Evolutionary conservation across 2,329 filamentous ascomycete genomes (phyloP), one percentile per base, ranked within the genome.

Genomic region (Neocatenulostroma microsporum): DNA sequence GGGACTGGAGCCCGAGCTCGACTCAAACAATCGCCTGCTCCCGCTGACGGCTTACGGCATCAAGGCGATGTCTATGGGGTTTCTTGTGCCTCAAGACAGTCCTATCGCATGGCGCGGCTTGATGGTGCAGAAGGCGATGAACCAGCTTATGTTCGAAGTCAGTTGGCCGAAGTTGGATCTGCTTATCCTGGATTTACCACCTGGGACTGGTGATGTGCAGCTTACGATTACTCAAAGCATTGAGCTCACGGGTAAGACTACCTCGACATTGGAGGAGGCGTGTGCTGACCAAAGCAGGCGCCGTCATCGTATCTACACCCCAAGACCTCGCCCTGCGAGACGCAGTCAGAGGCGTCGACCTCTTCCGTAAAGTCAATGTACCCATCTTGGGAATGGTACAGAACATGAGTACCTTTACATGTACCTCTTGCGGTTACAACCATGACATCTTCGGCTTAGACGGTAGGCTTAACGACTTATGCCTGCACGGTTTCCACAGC

Each of bases 21-120:
- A 57, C 36, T 21, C 33, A 5, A 45, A 82, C 50, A 87, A 88
- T 53, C 80, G 87, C 52, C 73, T 98, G 3, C 55, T 96, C 2
- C 91, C 91, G 0, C 66, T 98, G 17, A 87, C 84, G 15, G 94
- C 94, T 57, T 96, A 96, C 66, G 91, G 91, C 26, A 74, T 98
- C 39, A 93, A 93, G 62, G 93, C 87, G 37, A 98, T 98, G 91
- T 95, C 88, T 0, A 96, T 98, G 84, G 91, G 91, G 32, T 96
- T 94, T 48, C 73, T 98, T 1, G 78, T 94, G 1, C 76, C 76
- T 14, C 80, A 86, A 47, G 73, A 78, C 9, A 82, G 84, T 4
- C 85, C 88, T 0, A 82, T 98, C 12, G 88, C 91, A 21, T 98
- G 91, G 91, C 78, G 91, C 34, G 91, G 91, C 0, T 74, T 94